These are phyloP conservation scores for Euryodendron excelsum DNA, from an alignment of 148 eudicot species.

Conservation along the genomic window DNA sequence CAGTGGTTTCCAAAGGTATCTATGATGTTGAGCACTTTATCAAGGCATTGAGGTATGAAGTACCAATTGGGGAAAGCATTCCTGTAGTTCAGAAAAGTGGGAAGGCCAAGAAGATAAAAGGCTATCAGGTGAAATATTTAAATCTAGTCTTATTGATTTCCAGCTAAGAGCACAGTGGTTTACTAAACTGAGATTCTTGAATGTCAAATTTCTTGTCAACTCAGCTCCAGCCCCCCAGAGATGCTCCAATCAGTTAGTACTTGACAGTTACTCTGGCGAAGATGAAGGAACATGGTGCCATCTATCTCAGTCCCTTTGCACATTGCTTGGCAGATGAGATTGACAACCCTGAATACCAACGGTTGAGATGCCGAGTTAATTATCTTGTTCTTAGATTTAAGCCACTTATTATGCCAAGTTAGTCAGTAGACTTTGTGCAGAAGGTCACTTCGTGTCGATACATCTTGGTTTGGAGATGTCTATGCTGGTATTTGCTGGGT, in stretches of 20 bases:
- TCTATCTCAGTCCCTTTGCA: constrained; percentile 90
- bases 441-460: constrained; percentile 92
- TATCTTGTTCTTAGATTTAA: constrained; percentile 88
- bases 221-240: constrained; percentile 88
- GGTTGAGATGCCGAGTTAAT: constrained; percentile 89
- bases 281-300: constrained; percentile 90
- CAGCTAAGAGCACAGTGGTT: neutral
- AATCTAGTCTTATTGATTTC: neutral
- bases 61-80: constrained; percentile 61
- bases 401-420: constrained; percentile 82
- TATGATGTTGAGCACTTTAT: constrained; percentile 94
- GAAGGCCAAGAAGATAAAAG: constrained; percentile 77
- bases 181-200: neutral
- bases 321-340: constrained; percentile 90
- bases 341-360: constrained; percentile 84
- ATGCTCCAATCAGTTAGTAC: constrained; percentile 91
- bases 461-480: constrained; percentile 99
- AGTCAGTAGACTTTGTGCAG: constrained; percentile 65
- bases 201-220: constrained; percentile 14
- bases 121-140: constrained; percentile 46
- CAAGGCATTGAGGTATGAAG: constrained; percentile 70
- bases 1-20: constrained; percentile 91
- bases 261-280: constrained; percentile 71
- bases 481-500: constrained; percentile 97
- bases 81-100: constrained; percentile 76